phyloP scores from a whole-genome alignment of 371 early-diverging fungal genomes.

The Rhizoclosmatium hyalinum region DNA sequence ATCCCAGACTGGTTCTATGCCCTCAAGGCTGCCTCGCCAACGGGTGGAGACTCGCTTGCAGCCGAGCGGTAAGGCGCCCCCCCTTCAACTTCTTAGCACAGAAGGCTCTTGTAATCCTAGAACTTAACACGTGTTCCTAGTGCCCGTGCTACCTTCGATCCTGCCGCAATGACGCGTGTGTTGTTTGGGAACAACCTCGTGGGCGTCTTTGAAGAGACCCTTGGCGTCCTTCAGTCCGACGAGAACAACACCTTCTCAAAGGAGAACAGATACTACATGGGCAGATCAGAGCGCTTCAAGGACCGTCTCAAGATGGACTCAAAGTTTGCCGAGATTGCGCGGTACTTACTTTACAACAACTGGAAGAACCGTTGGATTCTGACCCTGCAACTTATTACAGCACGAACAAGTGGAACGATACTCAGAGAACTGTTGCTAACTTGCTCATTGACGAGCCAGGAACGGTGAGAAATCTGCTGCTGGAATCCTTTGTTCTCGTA shows the following conservation, averaged over 20 bases:
- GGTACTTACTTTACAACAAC: background rate
- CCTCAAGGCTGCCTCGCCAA: constrained; percentile 32
- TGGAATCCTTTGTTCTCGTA: no score
- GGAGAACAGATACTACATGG: constrained; percentile 49
- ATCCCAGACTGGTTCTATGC: constrained; percentile 30
- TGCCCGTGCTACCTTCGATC: constrained; percentile 41
- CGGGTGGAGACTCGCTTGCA: constrained; percentile 29
- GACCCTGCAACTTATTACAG: constrained; percentile 12
- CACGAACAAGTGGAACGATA: constrained; percentile 47
- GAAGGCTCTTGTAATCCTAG: no score
- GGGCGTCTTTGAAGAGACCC: constrained; percentile 14
- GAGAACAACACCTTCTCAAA: constrained; percentile 50
- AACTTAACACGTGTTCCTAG: no score
- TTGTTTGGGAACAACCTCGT: constrained; percentile 25
- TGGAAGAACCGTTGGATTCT: background rate
- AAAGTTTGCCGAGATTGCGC: constrained; percentile 49
- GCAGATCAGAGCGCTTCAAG: constrained; percentile 54
- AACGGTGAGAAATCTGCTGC: constrained; percentile 27
- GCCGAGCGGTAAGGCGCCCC: constrained; percentile 17
- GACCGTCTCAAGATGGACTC: constrained; percentile 50
- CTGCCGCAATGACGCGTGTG: constrained; percentile 39
- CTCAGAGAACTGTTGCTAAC: constrained; percentile 44
- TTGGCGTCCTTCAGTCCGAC: constrained; percentile 32
- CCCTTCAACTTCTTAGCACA: no score
- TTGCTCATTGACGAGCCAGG: constrained; percentile 56